These are phyloP conservation scores for Rhizopogon vinicolor DNA, from an alignment of 768 basidiomycete species.

Conservation along the genomic window DNA sequence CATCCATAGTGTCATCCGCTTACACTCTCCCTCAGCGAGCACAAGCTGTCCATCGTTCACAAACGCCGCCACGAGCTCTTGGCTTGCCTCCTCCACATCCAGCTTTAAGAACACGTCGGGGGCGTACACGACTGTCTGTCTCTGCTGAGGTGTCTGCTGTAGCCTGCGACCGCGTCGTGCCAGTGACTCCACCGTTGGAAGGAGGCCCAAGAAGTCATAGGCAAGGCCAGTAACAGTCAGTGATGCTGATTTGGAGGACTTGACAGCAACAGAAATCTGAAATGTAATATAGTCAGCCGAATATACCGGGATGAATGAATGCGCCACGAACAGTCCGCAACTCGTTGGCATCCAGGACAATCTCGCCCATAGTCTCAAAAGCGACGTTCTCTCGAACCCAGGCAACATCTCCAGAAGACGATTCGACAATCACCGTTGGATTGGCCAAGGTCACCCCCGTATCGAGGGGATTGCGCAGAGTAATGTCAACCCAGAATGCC, in stretches of 20 bases:
- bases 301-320: background rate
- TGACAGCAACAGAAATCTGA: slow-evolving; percentile 63
- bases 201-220: slow-evolving; percentile 70
- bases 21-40: slow-evolving; percentile 68
- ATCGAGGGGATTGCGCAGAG: slow-evolving; percentile 66
- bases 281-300: background rate
- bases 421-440: slow-evolving; percentile 52
- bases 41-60: slow-evolving; percentile 47
- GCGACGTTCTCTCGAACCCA: slow-evolving; percentile 40
- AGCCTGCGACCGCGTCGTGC: slow-evolving; percentile 70
- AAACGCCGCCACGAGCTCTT: slow-evolving; percentile 57
- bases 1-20: slow-evolving; percentile 49
- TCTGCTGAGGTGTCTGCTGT: slow-evolving; percentile 68
- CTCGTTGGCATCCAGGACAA: slow-evolving; percentile 61
- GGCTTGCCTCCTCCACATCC: slow-evolving; percentile 59
- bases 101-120: slow-evolving; percentile 58
- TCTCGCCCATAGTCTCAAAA: slow-evolving; percentile 56
- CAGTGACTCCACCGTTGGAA: slow-evolving; percentile 64
- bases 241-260: slow-evolving; percentile 43
- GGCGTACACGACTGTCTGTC: slow-evolving; percentile 66
- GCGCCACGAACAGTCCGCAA: slow-evolving; percentile 49
- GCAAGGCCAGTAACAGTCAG: slow-evolving; percentile 53
- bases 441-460: slow-evolving; percentile 67
- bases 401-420: slow-evolving; percentile 23
- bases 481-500: slow-evolving; percentile 72